These are phyloP conservation scores for Musa schizocarpa DNA, from an alignment of 176 grass and related monocot genomes.

Conservation along the genomic window DNA sequence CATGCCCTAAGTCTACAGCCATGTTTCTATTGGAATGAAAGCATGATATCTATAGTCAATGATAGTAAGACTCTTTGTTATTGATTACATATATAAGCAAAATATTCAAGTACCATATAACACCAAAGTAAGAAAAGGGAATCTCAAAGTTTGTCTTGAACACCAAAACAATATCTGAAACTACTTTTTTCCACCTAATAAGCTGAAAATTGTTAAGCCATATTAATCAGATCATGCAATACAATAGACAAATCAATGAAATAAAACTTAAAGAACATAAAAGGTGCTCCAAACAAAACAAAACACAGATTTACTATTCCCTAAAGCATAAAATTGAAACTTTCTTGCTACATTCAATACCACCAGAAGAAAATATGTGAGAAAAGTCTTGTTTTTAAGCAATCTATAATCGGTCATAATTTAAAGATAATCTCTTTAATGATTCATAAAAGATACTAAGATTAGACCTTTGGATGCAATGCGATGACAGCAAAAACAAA, in stretches of 20 bases:
- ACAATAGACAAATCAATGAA: background rate
- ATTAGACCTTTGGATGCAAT: constrained; percentile 80
- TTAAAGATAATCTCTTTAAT: background rate
- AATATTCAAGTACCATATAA: too few relatives aligned
- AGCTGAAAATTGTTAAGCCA: background rate
- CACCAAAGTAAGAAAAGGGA: too few relatives aligned
- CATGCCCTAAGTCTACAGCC: too few relatives aligned
- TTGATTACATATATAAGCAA: too few relatives aligned
- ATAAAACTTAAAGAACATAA: background rate
- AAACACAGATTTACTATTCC: background rate
- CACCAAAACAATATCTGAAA: too few relatives aligned
- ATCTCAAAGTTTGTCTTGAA: too few relatives aligned
- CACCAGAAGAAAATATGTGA: background rate
- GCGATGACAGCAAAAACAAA: constrained; percentile 71
- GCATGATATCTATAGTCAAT: too few relatives aligned
- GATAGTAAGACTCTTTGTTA: too few relatives aligned
- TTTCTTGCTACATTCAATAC: background rate
- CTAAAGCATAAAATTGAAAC: background rate
- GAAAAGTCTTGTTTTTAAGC: background rate
- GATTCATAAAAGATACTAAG: background rate
- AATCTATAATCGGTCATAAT: background rate
- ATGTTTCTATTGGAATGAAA: too few relatives aligned
- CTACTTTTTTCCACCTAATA: too few relatives aligned
- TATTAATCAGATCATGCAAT: background rate
- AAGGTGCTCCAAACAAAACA: background rate